These are phyloP conservation scores for Drechmeria coniospora DNA, from an alignment of 2,329 filamentous ascomycete genomes.

Conservation along the genomic window DNA sequence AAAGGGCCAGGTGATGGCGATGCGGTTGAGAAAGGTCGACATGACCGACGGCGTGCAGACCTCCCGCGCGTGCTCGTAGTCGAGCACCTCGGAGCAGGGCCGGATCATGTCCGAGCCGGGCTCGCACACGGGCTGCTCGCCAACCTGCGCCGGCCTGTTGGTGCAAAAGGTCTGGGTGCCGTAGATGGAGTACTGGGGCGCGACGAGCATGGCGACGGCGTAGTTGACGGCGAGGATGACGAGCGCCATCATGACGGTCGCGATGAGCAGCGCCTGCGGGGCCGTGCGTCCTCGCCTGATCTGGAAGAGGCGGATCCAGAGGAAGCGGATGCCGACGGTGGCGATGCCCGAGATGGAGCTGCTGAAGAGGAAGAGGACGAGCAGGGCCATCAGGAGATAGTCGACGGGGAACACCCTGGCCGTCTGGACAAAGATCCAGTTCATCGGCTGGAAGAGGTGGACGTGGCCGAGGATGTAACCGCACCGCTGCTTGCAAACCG, in stretches of 20 bases:
- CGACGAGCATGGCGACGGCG: slow-evolving; percentile 80
- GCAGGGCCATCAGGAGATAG: slow-evolving; percentile 73
- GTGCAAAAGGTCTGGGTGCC: slow-evolving; percentile 92
- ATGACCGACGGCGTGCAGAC: slow-evolving; percentile 86
- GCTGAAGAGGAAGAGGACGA: slow-evolving; percentile 78
- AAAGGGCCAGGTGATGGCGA: slow-evolving; percentile 88
- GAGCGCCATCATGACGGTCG: slow-evolving; percentile 78
- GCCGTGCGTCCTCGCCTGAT: slow-evolving; percentile 80
- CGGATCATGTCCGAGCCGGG: slow-evolving; percentile 56
- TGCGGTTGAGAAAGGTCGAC: slow-evolving; percentile 82
- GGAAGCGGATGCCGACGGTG: slow-evolving; percentile 79
- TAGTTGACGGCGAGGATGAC: slow-evolving; percentile 90
- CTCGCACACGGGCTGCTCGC: slow-evolving; percentile 60
- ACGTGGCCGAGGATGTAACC: slow-evolving; percentile 81
- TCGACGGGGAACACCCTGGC: slow-evolving; percentile 81
- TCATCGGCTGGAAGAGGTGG: slow-evolving; percentile 89
- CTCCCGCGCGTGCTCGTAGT: slow-evolving; percentile 53
- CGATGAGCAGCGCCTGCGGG: slow-evolving; percentile 80
- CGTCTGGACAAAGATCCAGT: slow-evolving; percentile 64
- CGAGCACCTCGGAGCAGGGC: slow-evolving; percentile 64
- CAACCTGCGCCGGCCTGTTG: slow-evolving; percentile 44
- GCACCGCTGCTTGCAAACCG: slow-evolving; percentile 75
- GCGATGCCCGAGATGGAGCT: slow-evolving; percentile 78
- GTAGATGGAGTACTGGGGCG: slow-evolving; percentile 87
- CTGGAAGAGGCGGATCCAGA: slow-evolving; percentile 88